A percentile compares a stretch with the other conserved stretches of the same genome.
Conservation (phyloP, 2,329 filamentous ascomycete species). For the Botrytis pseudocinerea region DNA sequence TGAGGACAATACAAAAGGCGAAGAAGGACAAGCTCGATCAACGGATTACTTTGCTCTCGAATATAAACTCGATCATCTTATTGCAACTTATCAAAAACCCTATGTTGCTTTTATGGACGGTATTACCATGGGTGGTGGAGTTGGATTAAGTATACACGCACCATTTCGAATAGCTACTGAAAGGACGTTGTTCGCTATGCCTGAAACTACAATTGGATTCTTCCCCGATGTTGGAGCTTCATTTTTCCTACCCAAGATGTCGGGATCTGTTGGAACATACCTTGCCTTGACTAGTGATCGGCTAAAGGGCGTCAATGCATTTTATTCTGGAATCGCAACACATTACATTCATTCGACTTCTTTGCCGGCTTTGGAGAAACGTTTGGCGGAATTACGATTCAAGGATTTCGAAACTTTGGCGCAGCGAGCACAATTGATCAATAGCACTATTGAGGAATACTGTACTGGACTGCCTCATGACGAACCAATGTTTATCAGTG, state of each 20-base stretch:
- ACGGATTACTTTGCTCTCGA: constrained; percentile 88
- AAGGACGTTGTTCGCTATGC: constrained; percentile 95
- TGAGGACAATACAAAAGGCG: constrained; percentile 65
- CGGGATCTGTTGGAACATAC: constrained; percentile 86
- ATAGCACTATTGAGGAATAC: constrained; percentile 90
- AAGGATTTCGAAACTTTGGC: constrained; percentile 67
- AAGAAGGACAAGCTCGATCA: constrained; percentile 71
- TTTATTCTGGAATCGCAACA: constrained; percentile 89
- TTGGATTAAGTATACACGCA: constrained; percentile 90
- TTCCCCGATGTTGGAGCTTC: constrained; percentile 97
- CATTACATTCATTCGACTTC: constrained; percentile 94
- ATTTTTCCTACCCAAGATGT: constrained; percentile 90
- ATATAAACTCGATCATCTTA: constrained; percentile 94
- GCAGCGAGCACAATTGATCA: constrained; percentile 70
- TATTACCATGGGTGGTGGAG: constrained; percentile 97
- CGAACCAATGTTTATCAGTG: constrained; percentile 66
- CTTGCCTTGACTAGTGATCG: constrained; percentile 87
- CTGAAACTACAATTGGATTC: constrained; percentile 96
- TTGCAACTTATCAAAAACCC: constrained; percentile 90
- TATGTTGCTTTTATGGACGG: constrained; percentile 97
- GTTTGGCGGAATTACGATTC: constrained; percentile 87
- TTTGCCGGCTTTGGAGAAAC: constrained; percentile 76
- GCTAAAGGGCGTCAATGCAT: constrained; percentile 78
- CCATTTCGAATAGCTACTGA: constrained; percentile 97
- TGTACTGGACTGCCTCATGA: constrained; percentile 79